Conservation (phyloP, 2,329 filamentous ascomycete genomes). For the Gliomastix tumulicola region DNA sequence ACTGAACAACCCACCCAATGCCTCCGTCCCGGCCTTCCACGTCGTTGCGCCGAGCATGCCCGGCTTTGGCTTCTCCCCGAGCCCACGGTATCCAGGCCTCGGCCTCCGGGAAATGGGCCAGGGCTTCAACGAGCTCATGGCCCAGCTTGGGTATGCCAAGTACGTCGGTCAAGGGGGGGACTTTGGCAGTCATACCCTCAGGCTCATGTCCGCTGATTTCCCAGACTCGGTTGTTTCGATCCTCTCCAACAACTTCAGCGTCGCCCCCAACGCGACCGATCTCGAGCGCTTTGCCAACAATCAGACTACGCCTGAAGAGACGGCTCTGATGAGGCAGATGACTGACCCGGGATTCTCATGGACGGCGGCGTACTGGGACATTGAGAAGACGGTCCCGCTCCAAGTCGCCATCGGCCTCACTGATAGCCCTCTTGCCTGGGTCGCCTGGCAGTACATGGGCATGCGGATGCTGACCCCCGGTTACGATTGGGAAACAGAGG, state of each 20-base stretch:
- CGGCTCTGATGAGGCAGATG: background rate
- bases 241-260: background rate
- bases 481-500: conserved; percentile 1
- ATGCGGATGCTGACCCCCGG: conserved; percentile 2
- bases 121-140: conserved; percentile 9
- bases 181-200: background rate
- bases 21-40: conserved; percentile 30
- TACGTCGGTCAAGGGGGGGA: conserved; percentile 8
- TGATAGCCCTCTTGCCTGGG: conserved; percentile 3
- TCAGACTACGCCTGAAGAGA: conserved; percentile 3
- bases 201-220: background rate
- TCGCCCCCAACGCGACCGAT: conserved; percentile 1
- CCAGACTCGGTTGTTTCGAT: background rate
- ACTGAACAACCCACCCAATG: conserved; percentile 16
- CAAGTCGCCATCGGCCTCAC: conserved; percentile 1
- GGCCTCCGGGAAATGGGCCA: conserved; percentile 6
- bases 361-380: background rate
- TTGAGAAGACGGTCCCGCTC: conserved; percentile 2
- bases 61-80: conserved; percentile 34
- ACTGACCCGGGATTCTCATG: background rate
- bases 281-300: conserved; percentile 1
- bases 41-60: conserved; percentile 36
- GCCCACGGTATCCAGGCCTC: conserved; percentile 6
- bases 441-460: conserved; percentile 2
- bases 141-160: conserved; percentile 8